A percentile compares a stretch with the other conserved stretches of the same genome.
Evolutionary conservation across 169 alveolate species (phyloP).

Genomic region (Eimeria tenella): DNA sequence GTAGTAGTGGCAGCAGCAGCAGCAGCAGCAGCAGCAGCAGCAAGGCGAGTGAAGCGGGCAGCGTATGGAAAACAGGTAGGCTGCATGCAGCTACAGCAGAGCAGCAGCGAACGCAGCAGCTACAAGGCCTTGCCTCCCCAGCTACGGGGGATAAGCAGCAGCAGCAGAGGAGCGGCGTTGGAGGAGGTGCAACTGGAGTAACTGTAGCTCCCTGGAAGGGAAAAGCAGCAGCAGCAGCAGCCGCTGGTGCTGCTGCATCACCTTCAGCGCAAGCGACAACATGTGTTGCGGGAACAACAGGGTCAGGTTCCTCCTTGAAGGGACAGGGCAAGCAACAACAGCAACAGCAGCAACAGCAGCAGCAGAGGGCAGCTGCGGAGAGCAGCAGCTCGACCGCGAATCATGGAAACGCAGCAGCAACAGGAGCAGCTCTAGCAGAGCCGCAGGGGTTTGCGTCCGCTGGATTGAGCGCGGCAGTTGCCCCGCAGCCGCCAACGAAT

Average conservation of each 20-base stretch:
- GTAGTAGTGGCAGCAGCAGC: constrained; percentile 2
- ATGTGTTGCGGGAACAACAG: background rate
- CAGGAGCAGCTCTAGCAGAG: background rate
- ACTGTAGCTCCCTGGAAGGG: background rate
- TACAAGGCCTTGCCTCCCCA: background rate
- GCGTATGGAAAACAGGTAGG: background rate
- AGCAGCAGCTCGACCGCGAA: background rate
- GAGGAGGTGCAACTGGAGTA: background rate
- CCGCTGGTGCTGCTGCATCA: background rate
- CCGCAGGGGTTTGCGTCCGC: too few species aligned
- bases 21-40: constrained; percentile 20
- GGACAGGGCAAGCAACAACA: constrained; percentile 1
- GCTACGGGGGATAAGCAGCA: background rate
- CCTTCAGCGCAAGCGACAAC: background rate
- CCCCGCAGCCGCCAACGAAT: too few species aligned
- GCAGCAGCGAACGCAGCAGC: background rate
- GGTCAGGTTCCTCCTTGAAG: background rate
- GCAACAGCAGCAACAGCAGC: constrained; percentile 9
- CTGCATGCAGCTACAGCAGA: background rate
- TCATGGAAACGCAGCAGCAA: background rate
- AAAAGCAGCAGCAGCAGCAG: constrained; percentile 10
- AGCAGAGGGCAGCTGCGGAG: background rate
- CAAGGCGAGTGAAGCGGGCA: background rate
- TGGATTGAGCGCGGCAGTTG: too few species aligned
- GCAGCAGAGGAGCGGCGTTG: background rate